Evolutionary conservation across 1,284 basidiomycete species (phyloP).

Genomic region (Ustilago esculenta): DNA sequence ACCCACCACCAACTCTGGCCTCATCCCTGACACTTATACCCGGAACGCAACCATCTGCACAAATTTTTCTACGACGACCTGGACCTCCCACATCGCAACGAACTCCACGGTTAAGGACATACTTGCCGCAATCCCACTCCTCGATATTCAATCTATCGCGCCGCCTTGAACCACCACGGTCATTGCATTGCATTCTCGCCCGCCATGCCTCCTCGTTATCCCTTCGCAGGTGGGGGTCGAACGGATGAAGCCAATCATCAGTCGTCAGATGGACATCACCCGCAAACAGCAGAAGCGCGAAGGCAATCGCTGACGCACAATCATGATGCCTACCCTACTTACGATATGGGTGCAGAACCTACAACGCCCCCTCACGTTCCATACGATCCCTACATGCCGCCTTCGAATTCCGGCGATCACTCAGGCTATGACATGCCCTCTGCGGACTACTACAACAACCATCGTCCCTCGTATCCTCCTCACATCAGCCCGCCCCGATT

Average conservation of each 20-base stretch:
- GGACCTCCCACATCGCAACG: not conserved
- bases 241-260: constrained; percentile 21
- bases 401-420: constrained; percentile 37
- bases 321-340: constrained; percentile 47
- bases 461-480: constrained; percentile 16
- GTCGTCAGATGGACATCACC: constrained; percentile 11
- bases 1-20: not conserved
- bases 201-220: constrained; percentile 39
- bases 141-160: no score
- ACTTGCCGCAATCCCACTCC: no score
- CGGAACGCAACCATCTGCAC: constrained; percentile 5
- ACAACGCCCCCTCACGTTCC: constrained; percentile 31
- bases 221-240: constrained; percentile 23
- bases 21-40: not conserved
- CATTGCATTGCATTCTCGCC: not conserved
- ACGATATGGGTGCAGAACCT: constrained; percentile 43
- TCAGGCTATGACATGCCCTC: constrained; percentile 37
- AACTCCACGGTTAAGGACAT: no score
- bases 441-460: constrained; percentile 34
- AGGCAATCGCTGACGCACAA: constrained; percentile 14
- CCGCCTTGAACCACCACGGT: constrained; percentile 9
- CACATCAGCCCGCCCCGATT: constrained; percentile 24
- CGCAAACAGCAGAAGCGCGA: constrained; percentile 21
- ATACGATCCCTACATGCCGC: constrained; percentile 37
- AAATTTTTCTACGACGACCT: not conserved